Conservation (phyloP, 202 grass and related monocot genomes). For the Dendrocalamus latiflorus region DNA sequence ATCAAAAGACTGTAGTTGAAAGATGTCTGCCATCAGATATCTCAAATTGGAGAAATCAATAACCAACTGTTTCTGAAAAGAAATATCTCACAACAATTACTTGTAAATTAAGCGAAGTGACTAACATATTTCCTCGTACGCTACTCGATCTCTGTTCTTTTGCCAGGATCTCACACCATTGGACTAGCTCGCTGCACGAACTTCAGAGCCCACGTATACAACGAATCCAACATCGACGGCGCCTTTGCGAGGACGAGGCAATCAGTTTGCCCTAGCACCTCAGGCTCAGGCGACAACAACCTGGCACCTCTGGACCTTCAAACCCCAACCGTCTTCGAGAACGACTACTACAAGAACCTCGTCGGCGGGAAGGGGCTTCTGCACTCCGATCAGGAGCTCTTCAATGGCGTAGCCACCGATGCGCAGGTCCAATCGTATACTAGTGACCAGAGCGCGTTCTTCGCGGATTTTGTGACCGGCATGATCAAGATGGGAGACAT, state of each 20-base stretch:
- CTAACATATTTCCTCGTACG: background rate
- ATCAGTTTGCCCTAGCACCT: constrained; percentile 21
- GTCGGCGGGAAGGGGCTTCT: constrained; percentile 54
- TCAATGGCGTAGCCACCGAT: constrained; percentile 55
- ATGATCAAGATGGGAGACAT: constrained; percentile 91
- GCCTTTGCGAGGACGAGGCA: constrained; percentile 28
- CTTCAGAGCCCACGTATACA: constrained; percentile 71
- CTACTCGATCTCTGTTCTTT: background rate
- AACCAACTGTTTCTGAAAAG: too few relatives aligned
- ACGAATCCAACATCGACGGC: constrained; percentile 50
- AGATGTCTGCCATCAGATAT: background rate
- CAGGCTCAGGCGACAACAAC: constrained; percentile 51
- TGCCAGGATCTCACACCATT: constrained; percentile 72
- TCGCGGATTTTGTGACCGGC: constrained; percentile 40
- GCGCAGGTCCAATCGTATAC: constrained; percentile 33
- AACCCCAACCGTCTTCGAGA: constrained; percentile 51
- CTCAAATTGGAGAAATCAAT: background rate
- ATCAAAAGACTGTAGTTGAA: background rate
- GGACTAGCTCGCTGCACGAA: constrained; percentile 57
- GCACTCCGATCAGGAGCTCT: constrained; percentile 85
- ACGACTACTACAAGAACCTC: constrained; percentile 72
- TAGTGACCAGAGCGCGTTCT: constrained; percentile 25
- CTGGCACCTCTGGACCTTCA: constrained; percentile 56
- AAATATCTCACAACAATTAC: too few relatives aligned
- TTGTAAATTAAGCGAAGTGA: too few relatives aligned